phyloP scores from a whole-genome alignment of 2,329 filamentous ascomycete species.

The Harringtonia aguacate region DNA sequence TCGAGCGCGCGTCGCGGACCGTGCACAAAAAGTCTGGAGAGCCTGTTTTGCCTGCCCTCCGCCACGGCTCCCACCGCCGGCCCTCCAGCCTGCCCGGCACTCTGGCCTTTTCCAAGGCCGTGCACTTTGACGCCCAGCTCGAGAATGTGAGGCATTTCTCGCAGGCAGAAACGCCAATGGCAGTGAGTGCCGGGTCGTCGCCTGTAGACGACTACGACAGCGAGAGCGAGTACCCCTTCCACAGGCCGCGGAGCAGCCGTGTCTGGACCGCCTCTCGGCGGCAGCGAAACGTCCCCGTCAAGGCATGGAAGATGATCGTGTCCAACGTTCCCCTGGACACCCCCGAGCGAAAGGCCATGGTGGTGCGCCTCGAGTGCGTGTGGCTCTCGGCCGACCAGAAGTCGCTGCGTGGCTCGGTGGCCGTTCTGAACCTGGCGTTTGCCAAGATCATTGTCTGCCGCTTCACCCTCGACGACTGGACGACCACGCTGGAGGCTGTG shows the following conservation, averaged over 20 bases:
- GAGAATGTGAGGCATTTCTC: conserved; percentile 95
- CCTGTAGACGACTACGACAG: conserved; percentile 81
- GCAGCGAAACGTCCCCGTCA: conserved; percentile 39
- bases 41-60: conserved; percentile 82
- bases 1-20: conserved; percentile 42
- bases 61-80: conserved; percentile 63
- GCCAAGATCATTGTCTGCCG: conserved; percentile 82
- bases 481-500: conserved; percentile 86
- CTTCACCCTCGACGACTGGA: conserved; percentile 97
- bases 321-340: conserved; percentile 70
- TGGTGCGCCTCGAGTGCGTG: conserved; percentile 74
- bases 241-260: conserved; percentile 12
- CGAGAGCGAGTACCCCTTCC: conserved; percentile 84
- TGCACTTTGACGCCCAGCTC: conserved; percentile 92
- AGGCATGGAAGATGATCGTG: conserved; percentile 80
- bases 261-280: conserved; percentile 15
- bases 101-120: conserved; percentile 87
- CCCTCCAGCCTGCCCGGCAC: conserved; percentile 97
- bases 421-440: conserved; percentile 81
- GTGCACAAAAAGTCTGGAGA: conserved; percentile 97
- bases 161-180: conserved; percentile 83
- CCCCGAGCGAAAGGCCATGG: conserved; percentile 48
- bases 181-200: conserved; percentile 88
- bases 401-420: conserved; percentile 70
- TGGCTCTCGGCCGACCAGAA: conserved; percentile 84